phyloP scores from a whole-genome alignment of 495 filamentous ascomycete genomes.

The Aspergillus nidulans region DNA sequence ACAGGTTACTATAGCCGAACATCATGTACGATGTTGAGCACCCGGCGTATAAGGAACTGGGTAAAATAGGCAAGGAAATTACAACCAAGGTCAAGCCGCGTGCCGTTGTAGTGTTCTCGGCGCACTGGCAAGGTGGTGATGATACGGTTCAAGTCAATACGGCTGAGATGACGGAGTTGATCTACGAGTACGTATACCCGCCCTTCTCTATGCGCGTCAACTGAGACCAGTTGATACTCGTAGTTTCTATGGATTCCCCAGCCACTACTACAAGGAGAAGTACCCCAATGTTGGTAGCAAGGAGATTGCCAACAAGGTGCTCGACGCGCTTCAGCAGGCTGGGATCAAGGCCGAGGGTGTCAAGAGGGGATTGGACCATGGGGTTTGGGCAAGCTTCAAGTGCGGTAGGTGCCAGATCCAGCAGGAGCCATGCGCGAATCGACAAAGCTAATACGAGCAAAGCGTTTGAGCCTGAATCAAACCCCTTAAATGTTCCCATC shows the following conservation, averaged over 20 bases:
- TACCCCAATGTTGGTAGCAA: slow-evolving; percentile 67
- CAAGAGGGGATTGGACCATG: slow-evolving; percentile 73
- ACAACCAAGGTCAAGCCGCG: slow-evolving; percentile 73
- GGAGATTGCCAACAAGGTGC: slow-evolving; percentile 61
- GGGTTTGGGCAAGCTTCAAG: slow-evolving; percentile 72
- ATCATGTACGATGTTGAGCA: slow-evolving; percentile 71
- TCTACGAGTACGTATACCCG: slow-evolving; percentile 67
- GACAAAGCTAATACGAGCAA: background rate
- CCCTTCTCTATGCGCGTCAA: background rate
- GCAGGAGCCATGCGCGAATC: background rate
- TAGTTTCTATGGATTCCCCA: slow-evolving; percentile 77
- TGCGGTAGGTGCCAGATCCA: slow-evolving; percentile 37
- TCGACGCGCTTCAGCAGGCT: slow-evolving; percentile 52
- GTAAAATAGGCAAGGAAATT: slow-evolving; percentile 70
- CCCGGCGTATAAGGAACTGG: slow-evolving; percentile 67
- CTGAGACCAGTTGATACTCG: background rate
- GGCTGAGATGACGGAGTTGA: slow-evolving; percentile 63
- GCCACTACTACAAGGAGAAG: slow-evolving; percentile 54
- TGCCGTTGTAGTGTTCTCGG: slow-evolving; percentile 82
- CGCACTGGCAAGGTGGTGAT: slow-evolving; percentile 70
- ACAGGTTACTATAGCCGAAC: slow-evolving; percentile 49
- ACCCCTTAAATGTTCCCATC: slow-evolving; percentile 71
- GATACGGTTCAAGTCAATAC: slow-evolving; percentile 67
- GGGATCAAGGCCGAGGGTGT: slow-evolving; percentile 63
- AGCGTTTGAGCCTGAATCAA: slow-evolving; percentile 67